Conservation (phyloP, 805 yeast genomes). For the Lipomyces yamanashiensis region DNA sequence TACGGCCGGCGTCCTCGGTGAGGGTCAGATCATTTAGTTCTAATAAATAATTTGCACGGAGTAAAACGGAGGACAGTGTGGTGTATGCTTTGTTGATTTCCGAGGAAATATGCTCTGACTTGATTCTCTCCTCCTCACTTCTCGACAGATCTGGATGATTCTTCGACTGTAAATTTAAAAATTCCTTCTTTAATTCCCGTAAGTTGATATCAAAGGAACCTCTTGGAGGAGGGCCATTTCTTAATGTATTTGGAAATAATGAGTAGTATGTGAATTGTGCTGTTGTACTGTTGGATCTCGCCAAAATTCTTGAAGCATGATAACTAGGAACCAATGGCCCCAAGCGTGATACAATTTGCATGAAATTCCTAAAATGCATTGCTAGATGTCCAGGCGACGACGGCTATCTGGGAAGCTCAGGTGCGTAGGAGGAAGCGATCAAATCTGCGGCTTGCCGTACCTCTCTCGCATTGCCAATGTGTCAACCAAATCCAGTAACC, state of each 20-base stretch:
- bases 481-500: too few species aligned
- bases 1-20: conserved; percentile 56
- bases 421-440: too few species aligned
- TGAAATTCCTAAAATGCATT: too few species aligned
- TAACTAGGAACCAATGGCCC: neutral
- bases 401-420: too few species aligned
- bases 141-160: conserved; percentile 78
- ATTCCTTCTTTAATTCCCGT: conserved; percentile 69
- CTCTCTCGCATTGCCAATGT: too few species aligned
- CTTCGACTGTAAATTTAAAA: conserved; percentile 68
- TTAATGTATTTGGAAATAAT: conserved; percentile 77
- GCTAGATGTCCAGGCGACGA: too few species aligned
- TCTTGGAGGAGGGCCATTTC: conserved; percentile 64
- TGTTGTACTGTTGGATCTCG: conserved; percentile 3
- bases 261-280: conserved; percentile 51
- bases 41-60: conserved; percentile 67
- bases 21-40: conserved; percentile 53
- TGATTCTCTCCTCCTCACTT: conserved; percentile 40
- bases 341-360: neutral
- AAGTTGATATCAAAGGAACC: conserved; percentile 64
- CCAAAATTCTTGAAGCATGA: neutral
- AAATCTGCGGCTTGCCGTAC: too few species aligned
- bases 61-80: conserved; percentile 69
- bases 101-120: conserved; percentile 52
- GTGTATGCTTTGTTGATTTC: conserved; percentile 77